Evolutionary conservation across 2,329 filamentous ascomycete genomes (phyloP).

Genomic region (Fusarium concolor): DNA sequence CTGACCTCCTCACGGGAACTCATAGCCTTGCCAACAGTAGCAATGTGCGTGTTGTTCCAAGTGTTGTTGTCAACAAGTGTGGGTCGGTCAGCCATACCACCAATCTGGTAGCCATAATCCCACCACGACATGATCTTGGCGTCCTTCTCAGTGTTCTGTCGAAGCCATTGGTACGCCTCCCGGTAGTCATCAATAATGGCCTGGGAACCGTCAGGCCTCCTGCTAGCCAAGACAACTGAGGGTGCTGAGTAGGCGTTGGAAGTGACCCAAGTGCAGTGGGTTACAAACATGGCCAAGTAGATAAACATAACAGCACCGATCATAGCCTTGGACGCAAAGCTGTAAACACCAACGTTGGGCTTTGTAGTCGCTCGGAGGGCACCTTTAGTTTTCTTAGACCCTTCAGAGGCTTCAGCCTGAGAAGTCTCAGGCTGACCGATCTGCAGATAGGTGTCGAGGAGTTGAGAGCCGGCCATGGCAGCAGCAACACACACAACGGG

Average conservation of each 20-base stretch:
- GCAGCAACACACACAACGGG: slow-evolving; percentile 96
- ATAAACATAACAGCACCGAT: slow-evolving; percentile 78
- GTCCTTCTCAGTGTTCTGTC: slow-evolving; percentile 93
- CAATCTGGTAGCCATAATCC: slow-evolving; percentile 99
- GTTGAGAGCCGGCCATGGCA: slow-evolving; percentile 86
- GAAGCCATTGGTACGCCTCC: slow-evolving; percentile 99
- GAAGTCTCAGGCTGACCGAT: slow-evolving; percentile 70
- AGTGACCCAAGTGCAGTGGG: slow-evolving; percentile 99
- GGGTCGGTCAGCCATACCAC: slow-evolving; percentile 97
- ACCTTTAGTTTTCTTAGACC: slow-evolving; percentile 65
- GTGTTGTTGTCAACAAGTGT: slow-evolving; percentile 99
- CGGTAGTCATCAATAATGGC: slow-evolving; percentile 99
- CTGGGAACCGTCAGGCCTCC: slow-evolving; percentile 91
- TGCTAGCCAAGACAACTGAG: slow-evolving; percentile 93
- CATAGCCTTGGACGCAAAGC: slow-evolving; percentile 79
- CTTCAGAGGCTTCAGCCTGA: slow-evolving; percentile 58
- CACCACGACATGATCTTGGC: slow-evolving; percentile 99
- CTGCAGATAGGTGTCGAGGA: slow-evolving; percentile 87
- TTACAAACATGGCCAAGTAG: slow-evolving; percentile 92
- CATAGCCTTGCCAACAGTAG: slow-evolving; percentile 99
- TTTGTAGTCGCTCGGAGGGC: slow-evolving; percentile 77
- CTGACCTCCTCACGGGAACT: slow-evolving; percentile 96
- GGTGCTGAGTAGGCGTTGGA: slow-evolving; percentile 99
- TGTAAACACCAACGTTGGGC: slow-evolving; percentile 87
- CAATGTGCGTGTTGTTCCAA: slow-evolving; percentile 99